Evolutionary conservation across 2,329 filamentous ascomycete species (phyloP).

Genomic region (Penicillium decumbens): DNA sequence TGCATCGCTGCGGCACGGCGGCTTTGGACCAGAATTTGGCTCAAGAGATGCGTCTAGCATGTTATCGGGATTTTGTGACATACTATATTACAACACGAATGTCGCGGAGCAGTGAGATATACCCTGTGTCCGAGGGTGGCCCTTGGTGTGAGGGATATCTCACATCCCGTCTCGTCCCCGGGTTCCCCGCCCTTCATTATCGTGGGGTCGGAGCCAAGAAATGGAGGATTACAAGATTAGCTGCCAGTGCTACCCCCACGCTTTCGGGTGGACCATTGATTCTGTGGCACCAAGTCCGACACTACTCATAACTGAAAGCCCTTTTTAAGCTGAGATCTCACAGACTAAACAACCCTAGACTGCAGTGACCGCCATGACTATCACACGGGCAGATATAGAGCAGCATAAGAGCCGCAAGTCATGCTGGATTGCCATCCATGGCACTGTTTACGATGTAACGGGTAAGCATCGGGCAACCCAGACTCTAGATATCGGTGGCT

Average conservation of each 20-base stretch:
- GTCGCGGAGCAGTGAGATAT: not conserved
- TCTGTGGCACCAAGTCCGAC: not conserved
- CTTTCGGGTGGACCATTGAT: not conserved
- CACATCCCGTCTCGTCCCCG: not conserved
- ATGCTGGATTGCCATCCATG: conserved; percentile 51
- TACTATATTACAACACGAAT: not conserved
- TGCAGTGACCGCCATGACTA: conserved; percentile 18
- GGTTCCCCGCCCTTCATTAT: not conserved
- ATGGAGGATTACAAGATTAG: not conserved
- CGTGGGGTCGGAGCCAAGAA: not conserved
- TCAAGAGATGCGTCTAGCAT: no score
- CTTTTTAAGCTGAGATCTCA: not conserved
- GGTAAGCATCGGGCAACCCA: conserved; percentile 11
- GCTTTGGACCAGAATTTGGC: not conserved
- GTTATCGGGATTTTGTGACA: no score
- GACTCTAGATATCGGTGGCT: not conserved
- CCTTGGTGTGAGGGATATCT: no score
- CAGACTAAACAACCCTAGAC: not conserved
- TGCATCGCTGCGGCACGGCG: not conserved
- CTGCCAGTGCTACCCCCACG: conserved; percentile 2
- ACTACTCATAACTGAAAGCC: not conserved
- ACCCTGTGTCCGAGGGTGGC: no score
- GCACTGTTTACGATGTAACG: conserved; percentile 50
- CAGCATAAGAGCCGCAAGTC: conserved; percentile 47
- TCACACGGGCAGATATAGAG: conserved; percentile 49